Base-by-base conservation (phyloP, 129 eudicot genomes). In the Gnaphalium uliginosum region DNA sequence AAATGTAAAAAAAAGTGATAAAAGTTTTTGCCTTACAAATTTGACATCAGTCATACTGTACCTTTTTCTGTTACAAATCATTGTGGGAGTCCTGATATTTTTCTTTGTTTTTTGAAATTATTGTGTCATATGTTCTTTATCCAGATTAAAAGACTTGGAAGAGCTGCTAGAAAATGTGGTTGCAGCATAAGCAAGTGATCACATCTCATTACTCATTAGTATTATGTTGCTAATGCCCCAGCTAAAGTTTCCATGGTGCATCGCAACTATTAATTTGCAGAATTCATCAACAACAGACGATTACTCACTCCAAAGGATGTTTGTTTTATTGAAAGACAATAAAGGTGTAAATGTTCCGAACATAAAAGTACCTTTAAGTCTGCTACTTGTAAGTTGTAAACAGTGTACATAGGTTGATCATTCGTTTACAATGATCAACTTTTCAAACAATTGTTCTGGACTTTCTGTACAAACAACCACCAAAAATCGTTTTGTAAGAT, bases 101-200 rank as follows among this genome's bases (percentile, higher is more conserved):
- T 13, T 18, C 22, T 17, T 33, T 29, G 66, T 77, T 53, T 5
- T 15, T 15, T 39, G 23, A 46, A 7, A 11, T 18, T 68, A 60
- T 27, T 57, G 39, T 60, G 29, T 23, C n/a, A 25, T 74, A 37
- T 56, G 56, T 78, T 71, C 32, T 6, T 67, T 29, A 8, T 76
- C 69, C 92, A 94, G 99, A 76, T 87, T 94, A 80, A 66, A 61
- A 71, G 96, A 89, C 78, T 84, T 94, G 71, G 99, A 94, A 84
- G 73, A 80, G 69, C 64, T 94, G 87, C 90, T 94, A 51, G 76
- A 83, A 81, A 85, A 81, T 63, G 90, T 17, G 41, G 93, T 86
- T 39, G 54, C 75, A 63, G 86, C 89, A 2, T 80, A 70, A 3
- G 46, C 37, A 56, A 69, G 25, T 33, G 35, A 56, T 24, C 5